Evolutionary conservation across 225 moss, liverwort and hornwort genomes (phyloP).

Genomic region (Ulota crispa): DNA sequence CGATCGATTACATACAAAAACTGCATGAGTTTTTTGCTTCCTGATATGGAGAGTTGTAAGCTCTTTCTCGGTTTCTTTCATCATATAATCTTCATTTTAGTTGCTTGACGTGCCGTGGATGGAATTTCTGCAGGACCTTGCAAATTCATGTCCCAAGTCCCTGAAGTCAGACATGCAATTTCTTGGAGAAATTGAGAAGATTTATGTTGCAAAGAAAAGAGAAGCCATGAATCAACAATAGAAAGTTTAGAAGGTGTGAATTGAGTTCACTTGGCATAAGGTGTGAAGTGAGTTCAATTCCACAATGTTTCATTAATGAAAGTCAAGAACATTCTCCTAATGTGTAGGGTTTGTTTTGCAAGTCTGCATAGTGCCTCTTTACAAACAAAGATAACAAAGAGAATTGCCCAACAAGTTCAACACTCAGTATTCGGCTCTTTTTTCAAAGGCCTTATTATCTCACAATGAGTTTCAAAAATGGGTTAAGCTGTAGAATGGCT

Average conservation of each 20-base stretch:
- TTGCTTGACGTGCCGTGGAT: background rate
- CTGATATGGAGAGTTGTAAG: background rate
- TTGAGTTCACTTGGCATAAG: background rate
- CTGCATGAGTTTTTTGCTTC: background rate
- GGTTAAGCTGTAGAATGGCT: too few species aligned
- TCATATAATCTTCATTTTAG: background rate
- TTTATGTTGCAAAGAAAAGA: constrained; percentile 5
- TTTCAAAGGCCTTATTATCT: background rate
- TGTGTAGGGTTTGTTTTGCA: too few species aligned
- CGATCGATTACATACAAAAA: background rate
- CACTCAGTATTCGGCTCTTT: too few species aligned
- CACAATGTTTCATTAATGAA: background rate
- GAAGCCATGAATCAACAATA: constrained; percentile 3
- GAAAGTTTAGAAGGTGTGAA: too few species aligned
- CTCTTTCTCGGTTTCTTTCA: background rate
- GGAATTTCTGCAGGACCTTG: constrained; percentile 32
- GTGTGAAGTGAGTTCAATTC: background rate
- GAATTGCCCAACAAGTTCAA: too few species aligned
- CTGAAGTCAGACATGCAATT: constrained; percentile 28
- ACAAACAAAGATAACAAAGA: too few species aligned
- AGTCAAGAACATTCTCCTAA: background rate
- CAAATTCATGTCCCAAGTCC: constrained; percentile 30
- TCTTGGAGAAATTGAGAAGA: constrained; percentile 31
- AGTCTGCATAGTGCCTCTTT: too few species aligned
- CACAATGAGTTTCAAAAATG: background rate